A percentile compares a stretch with the other conserved stretches of the same genome.
phyloP scores from a whole-genome alignment of 805 yeast species.

The Candida insectorum region DNA sequence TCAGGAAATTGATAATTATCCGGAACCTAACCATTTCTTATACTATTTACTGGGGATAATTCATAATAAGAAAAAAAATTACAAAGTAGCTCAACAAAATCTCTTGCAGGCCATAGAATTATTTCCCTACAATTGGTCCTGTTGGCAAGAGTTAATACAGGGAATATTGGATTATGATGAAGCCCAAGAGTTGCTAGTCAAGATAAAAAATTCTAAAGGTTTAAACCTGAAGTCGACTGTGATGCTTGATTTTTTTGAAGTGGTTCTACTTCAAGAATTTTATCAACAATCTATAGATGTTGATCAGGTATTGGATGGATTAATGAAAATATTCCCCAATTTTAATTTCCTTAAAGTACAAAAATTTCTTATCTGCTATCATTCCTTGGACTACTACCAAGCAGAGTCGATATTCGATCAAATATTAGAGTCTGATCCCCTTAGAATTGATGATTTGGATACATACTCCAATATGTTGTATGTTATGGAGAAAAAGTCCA shows the following conservation, averaged over 20 bases:
- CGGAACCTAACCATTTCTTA: slow-evolving; percentile 51
- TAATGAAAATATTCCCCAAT: slow-evolving; percentile 61
- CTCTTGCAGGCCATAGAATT: slow-evolving; percentile 58
- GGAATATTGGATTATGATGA: slow-evolving; percentile 63
- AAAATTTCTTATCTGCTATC: slow-evolving; percentile 76
- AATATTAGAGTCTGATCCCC: slow-evolving; percentile 71
- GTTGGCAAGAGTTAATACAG: slow-evolving; percentile 78
- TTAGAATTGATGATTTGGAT: slow-evolving; percentile 86
- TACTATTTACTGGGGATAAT: slow-evolving; percentile 71
- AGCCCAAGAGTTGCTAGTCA: slow-evolving; percentile 40
- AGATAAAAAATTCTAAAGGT: slow-evolving; percentile 33
- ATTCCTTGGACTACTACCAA: slow-evolving; percentile 76
- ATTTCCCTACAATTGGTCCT: slow-evolving; percentile 90
- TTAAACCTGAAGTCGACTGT: slow-evolving; percentile 25
- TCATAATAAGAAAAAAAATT: slow-evolving; percentile 58
- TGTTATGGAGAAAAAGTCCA: slow-evolving; percentile 86
- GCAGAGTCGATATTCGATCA: slow-evolving; percentile 80
- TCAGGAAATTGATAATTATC: slow-evolving; percentile 37
- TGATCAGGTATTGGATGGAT: slow-evolving; percentile 39
- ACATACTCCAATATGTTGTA: slow-evolving; percentile 91
- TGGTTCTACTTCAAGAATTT: slow-evolving; percentile 72
- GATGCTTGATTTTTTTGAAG: slow-evolving; percentile 55
- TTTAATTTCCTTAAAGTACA: slow-evolving; percentile 76
- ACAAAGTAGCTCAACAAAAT: slow-evolving; percentile 55
- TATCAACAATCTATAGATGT: slow-evolving; percentile 51